Base-by-base conservation (phyloP, 2,329 filamentous ascomycete genomes). In the Apiospora kogelbergensis region DNA sequence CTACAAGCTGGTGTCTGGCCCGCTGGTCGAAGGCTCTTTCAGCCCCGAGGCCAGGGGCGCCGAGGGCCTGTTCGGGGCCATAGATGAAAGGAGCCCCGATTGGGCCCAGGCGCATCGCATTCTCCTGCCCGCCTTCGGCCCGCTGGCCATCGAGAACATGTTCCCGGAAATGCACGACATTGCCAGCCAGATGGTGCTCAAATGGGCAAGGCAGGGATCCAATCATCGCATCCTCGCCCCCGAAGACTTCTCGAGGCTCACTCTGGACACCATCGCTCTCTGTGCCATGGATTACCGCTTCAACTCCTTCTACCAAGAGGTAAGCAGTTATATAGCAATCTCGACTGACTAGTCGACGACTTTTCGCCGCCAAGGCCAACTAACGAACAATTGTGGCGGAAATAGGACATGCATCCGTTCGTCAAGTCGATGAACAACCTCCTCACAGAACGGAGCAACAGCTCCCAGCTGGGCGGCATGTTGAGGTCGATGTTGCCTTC, bases 241-340 rank as follows among this genome's bases (percentile, higher is more conserved):
- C 0, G 84, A 88, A 24, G 89, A 91, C 74, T 90, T 90, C 70
- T 91, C 89, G 0, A 83, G 89, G 10, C 78, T 91, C 60, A 86
- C 89, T 0, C 80, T 91, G 3, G 89, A 91, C 74, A 88, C 88
- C 0, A 85, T 91, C 41, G 88, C 86, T 1, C 81, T 91, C 11
- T 88, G 88, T 73, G 78, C 84, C 13, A 88, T 89, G 84, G 84
- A 83, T 15, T 87, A 82, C 69, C 84, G 89, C 2, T 90, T 91
- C 82, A 10, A 89, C 74, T 85, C 83, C 0, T 89, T 88, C 75
- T 90, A 90, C 72, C 83, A 87, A 20, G 80, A 86, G 20, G 48
- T 57, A 57, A 57, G 48, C 15, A 30, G 24, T 15, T 4, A 30
- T 30, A 2, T 30, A 7, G 17, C 30, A 2, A 33, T 33, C 33